phyloP scores from a whole-genome alignment of 371 early-diverging fungal species.

The Rhizopus sp. region DNA sequence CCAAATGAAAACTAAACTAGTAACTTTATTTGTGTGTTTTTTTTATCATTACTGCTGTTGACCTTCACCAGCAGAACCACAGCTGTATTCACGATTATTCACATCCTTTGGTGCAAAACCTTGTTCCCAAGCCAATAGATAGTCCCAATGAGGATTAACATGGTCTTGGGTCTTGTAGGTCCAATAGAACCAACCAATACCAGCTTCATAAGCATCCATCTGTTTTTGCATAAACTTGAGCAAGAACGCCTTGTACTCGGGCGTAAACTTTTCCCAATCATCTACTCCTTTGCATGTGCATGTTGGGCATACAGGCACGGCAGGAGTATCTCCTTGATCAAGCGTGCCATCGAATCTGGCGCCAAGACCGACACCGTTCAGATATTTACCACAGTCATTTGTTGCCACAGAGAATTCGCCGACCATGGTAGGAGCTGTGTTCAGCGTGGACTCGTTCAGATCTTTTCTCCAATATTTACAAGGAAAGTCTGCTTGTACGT shows the following conservation, averaged over 20 bases:
- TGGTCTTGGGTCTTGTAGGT: conserved; percentile 76
- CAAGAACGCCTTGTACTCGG: conserved; percentile 42
- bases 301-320: conserved; percentile 27
- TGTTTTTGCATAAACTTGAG: conserved; percentile 41
- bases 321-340: conserved; percentile 6
- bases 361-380: conserved; percentile 71
- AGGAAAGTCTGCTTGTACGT: conserved; percentile 46
- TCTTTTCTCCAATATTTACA: conserved; percentile 46
- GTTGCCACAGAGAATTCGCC: conserved; percentile 77
- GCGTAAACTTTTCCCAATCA: conserved; percentile 41
- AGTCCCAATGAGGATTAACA: conserved; percentile 72
- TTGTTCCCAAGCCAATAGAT: conserved; percentile 56
- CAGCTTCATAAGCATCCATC: conserved; percentile 49
- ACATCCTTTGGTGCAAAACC: conserved; percentile 49
- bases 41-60: background rate
- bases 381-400: conserved; percentile 73
- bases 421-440: conserved; percentile 61
- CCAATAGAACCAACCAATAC: conserved; percentile 80
- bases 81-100: conserved; percentile 22
- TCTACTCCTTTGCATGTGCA: conserved; percentile 55
- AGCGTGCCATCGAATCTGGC: conserved; percentile 69
- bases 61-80: background rate
- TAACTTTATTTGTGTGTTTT: background rate
- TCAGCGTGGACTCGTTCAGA: conserved; percentile 22
- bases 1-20: too few relatives aligned